Evolutionary conservation across 495 filamentous ascomycete genomes (phyloP).

Genomic region (Terfezia claveryi): DNA sequence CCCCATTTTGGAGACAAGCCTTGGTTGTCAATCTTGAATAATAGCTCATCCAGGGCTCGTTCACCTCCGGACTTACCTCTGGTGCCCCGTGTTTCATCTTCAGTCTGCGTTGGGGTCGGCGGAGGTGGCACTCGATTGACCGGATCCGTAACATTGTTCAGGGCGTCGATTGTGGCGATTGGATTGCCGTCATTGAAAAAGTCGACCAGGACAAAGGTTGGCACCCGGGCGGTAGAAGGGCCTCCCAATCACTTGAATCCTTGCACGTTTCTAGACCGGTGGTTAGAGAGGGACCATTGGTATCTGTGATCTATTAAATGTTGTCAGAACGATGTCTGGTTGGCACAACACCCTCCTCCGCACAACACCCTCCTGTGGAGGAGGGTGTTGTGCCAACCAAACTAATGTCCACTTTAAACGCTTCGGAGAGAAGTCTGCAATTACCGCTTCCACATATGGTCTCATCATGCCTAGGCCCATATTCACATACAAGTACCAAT

Average conservation of each 20-base stretch:
- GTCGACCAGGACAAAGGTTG: slow-evolving; percentile 42
- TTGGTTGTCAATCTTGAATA: neutral
- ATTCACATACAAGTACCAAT: neutral
- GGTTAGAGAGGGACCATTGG: slow-evolving; percentile 23
- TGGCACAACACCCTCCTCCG: too few species aligned
- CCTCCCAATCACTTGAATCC: slow-evolving; percentile 25
- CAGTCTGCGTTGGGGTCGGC: neutral
- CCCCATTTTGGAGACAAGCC: neutral
- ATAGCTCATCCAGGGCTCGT: neutral
- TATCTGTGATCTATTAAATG: neutral
- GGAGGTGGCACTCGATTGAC: neutral
- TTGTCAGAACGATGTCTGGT: too few species aligned
- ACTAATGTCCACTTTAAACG: too few species aligned
- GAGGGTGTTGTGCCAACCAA: too few species aligned
- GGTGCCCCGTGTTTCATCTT: neutral
- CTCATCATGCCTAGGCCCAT: too few species aligned
- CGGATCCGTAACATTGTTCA: neutral
- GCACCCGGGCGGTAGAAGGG: slow-evolving; percentile 15
- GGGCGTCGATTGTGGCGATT: slow-evolving; percentile 31
- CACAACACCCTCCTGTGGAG: too few species aligned
- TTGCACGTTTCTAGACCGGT: slow-evolving; percentile 32
- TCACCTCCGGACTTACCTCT: neutral
- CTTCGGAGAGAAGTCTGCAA: too few species aligned
- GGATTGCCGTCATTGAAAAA: slow-evolving; percentile 40
- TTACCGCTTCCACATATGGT: too few species aligned